phyloP scores from a whole-genome alignment of 1,284 basidiomycete species.

The Leccinum fuscescens region DNA sequence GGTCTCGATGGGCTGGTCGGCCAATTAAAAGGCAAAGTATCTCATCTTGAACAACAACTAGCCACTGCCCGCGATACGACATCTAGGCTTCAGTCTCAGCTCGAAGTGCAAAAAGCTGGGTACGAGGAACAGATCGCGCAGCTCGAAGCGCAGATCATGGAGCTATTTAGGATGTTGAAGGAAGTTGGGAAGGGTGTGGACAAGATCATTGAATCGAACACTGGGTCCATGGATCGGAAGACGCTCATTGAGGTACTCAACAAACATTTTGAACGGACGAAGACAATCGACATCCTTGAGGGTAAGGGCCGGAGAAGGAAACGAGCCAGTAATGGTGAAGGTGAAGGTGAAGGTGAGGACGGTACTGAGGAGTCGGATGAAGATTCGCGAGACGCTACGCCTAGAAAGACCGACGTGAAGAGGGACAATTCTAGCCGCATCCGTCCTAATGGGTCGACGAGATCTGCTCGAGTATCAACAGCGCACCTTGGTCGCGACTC shows the following conservation, averaged over 20 bases:
- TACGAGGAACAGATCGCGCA: constrained; percentile 89
- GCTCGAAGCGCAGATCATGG: constrained; percentile 90
- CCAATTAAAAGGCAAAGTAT: constrained; percentile 72
- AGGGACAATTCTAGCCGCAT: constrained; percentile 37
- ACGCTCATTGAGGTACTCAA: constrained; percentile 80
- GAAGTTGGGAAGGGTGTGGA: constrained; percentile 78
- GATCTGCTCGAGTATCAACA: constrained; percentile 41
- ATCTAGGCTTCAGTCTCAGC: constrained; percentile 71
- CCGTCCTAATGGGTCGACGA: constrained; percentile 32
- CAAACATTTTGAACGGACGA: constrained; percentile 79
- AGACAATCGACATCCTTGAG: constrained; percentile 85
- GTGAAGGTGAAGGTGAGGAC: constrained; percentile 36
- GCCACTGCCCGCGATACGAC: constrained; percentile 77
- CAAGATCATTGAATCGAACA: constrained; percentile 62
- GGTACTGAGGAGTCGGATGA: constrained; percentile 41
- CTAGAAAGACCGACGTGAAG: constrained; percentile 46
- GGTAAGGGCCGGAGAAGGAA: constrained; percentile 52
- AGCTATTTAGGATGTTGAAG: constrained; percentile 90
- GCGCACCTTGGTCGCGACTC: constrained; percentile 58
- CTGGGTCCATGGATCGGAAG: constrained; percentile 72
- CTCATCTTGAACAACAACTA: constrained; percentile 79
- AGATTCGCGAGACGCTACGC: constrained; percentile 51
- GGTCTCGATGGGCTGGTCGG: constrained; percentile 86
- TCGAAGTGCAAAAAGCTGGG: constrained; percentile 76
- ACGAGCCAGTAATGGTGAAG: constrained; percentile 34